A percentile compares a stretch with the other conserved stretches of the same genome.
Conservation (phyloP, 163 green algal genomes). For the Prototheca cutis region DNA sequence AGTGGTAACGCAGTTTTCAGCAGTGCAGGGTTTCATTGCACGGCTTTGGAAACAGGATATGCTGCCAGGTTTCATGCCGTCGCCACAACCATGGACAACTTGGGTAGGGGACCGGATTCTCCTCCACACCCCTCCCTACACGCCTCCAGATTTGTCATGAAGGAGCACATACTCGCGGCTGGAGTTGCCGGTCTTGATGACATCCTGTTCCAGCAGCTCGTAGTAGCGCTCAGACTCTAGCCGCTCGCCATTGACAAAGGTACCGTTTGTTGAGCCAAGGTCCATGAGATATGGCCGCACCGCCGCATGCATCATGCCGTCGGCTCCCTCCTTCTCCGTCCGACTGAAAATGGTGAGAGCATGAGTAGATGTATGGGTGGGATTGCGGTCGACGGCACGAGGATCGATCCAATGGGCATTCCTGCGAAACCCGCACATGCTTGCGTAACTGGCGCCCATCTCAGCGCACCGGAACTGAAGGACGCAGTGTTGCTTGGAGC, state of each 20-base stretch:
- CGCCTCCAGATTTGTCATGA: conserved; percentile 32
- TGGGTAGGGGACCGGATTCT: too few species aligned
- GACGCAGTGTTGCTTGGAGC: conserved; percentile 93
- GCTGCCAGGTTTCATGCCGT: too few species aligned
- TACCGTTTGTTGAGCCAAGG: conserved; percentile 84
- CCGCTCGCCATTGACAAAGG: conserved; percentile 77
- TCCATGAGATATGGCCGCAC: conserved; percentile 91
- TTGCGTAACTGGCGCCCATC: too few species aligned
- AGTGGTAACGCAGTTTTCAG: too few species aligned
- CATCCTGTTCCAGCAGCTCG: conserved; percentile 77
- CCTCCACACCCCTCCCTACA: too few species aligned
- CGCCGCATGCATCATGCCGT: conserved; percentile 34
- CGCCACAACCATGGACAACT: too few species aligned
- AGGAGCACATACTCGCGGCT: conserved; percentile 79
- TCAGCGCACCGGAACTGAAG: conserved; percentile 76
- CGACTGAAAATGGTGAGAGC: conserved; percentile 20
- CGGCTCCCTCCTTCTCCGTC: conserved; percentile 36
- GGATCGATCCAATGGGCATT: too few species aligned
- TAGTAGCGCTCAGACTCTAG: conserved; percentile 82
- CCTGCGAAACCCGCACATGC: too few species aligned
- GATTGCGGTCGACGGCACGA: too few species aligned
- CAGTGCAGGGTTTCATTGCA: too few species aligned
- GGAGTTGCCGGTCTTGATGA: conserved; percentile 76
- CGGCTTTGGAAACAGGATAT: too few species aligned
- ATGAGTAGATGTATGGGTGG: too few species aligned